Evolutionary conservation across 345 rosid species (phyloP).

Genomic region (Microcos paniculata): DNA sequence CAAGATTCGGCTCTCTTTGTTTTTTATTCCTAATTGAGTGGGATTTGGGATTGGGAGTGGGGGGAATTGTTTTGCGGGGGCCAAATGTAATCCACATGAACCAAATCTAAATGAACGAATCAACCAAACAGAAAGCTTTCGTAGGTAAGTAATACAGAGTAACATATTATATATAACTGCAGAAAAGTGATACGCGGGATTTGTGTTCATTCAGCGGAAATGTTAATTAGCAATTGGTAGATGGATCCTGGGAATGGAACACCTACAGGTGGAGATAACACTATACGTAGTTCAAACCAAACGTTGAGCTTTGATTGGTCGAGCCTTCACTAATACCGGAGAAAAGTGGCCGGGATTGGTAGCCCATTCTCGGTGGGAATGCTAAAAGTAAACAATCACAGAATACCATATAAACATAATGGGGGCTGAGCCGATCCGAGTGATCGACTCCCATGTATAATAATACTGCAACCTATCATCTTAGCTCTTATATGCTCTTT

Average conservation of each 20-base stretch:
- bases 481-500: not conserved
- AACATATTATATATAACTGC: not conserved
- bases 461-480: not conserved
- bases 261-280: conserved; percentile 19
- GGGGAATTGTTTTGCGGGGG: not conserved
- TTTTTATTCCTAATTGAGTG: no score
- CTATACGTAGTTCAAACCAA: not conserved
- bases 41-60: not conserved
- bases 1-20: no score
- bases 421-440: not conserved
- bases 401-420: conserved; percentile 1
- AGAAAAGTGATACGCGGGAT: not conserved
- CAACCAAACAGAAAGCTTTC: not conserved
- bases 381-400: conserved; percentile 11
- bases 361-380: conserved; percentile 11
- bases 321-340: conserved; percentile 3
- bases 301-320: conserved; percentile 13
- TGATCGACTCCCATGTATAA: not conserved
- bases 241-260: conserved; percentile 11
- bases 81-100: not conserved
- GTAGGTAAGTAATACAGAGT: not conserved
- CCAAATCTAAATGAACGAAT: no score
- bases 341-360: not conserved
- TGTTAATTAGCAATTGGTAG: not conserved
- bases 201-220: not conserved